These are phyloP conservation scores for Cladosporium oxysporum DNA, from an alignment of 2,329 filamentous ascomycete genomes.

Conservation along the genomic window DNA sequence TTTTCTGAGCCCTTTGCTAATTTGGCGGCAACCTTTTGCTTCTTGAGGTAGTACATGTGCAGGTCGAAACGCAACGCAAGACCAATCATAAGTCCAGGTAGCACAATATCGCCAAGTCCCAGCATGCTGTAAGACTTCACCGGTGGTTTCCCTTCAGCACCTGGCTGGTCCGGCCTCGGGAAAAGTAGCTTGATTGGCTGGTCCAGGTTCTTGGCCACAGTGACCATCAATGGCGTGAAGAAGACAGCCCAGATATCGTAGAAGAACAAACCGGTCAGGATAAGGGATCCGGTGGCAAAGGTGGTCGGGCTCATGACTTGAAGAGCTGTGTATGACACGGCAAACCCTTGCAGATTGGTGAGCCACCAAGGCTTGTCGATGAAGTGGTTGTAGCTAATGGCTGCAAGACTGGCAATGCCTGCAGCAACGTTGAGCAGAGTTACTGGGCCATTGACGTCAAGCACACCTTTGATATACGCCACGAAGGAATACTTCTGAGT, in stretches of 20 bases:
- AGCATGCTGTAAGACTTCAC: constrained; percentile 66
- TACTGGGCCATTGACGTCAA: constrained; percentile 52
- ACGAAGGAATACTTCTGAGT: constrained; percentile 55
- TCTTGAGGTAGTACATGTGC: constrained; percentile 75
- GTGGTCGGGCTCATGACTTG: constrained; percentile 86
- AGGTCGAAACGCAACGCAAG: constrained; percentile 90
- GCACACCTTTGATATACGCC: constrained; percentile 51
- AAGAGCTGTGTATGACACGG: constrained; percentile 80
- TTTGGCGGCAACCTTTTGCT: constrained; percentile 53
- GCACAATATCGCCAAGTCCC: constrained; percentile 88
- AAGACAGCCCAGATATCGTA: constrained; percentile 96
- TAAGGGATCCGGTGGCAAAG: constrained; percentile 75
- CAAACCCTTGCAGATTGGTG: constrained; percentile 84
- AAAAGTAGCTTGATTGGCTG: constrained; percentile 92
- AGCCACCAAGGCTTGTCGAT: constrained; percentile 66
- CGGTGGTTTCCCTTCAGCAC: constrained; percentile 38
- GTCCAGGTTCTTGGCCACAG: constrained; percentile 84
- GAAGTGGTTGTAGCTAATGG: constrained; percentile 65
- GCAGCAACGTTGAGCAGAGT: constrained; percentile 57
- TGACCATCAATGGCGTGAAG: constrained; percentile 83
- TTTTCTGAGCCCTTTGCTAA: constrained; percentile 40
- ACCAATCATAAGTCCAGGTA: constrained; percentile 88
- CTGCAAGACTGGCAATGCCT: constrained; percentile 55
- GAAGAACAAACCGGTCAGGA: constrained; percentile 79
- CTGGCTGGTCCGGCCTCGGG: constrained; percentile 57